phyloP scores from a whole-genome alignment of 2,329 filamentous ascomycete species.

The Aspergillus chevalieri region DNA sequence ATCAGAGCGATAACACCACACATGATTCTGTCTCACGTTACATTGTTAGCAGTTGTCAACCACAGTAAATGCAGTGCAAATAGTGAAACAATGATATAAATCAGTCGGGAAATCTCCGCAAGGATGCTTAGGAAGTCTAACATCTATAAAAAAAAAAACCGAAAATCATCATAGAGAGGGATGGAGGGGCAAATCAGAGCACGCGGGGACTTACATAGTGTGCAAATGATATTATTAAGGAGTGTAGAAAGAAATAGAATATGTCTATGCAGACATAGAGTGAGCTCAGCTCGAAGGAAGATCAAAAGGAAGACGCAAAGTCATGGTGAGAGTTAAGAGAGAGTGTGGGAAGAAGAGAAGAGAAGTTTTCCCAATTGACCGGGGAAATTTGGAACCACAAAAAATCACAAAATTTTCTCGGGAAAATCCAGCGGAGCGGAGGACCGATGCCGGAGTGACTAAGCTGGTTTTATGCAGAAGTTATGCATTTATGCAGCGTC shows the following conservation, averaged over 20 bases:
- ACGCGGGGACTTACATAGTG: not conserved
- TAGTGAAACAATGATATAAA: conserved; percentile 16
- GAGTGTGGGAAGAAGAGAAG: conserved; percentile 12
- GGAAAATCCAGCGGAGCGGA: not conserved
- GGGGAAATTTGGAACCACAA: conserved; percentile 8
- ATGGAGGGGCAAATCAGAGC: conserved; percentile 1
- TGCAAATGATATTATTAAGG: not conserved
- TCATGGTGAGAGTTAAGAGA: conserved; percentile 19
- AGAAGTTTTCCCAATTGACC: conserved; percentile 8
- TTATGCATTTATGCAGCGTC: not conserved
- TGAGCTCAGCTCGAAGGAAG: not conserved
- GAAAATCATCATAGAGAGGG: conserved; percentile 33
- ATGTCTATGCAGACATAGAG: conserved; percentile 4
- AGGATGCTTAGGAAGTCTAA: conserved; percentile 44
- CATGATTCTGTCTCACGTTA: conserved; percentile 43
- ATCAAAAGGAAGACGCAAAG: conserved; percentile 10
- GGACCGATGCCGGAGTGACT: not conserved
- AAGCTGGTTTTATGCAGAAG: not conserved
- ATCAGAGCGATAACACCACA: conserved; percentile 59
- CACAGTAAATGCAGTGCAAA: conserved; percentile 6
- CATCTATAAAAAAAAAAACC: conserved; percentile 42
- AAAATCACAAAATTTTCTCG: conserved; percentile 1
- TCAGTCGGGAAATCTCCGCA: conserved; percentile 34
- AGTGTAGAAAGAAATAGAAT: conserved; percentile 5
- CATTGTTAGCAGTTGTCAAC: conserved; percentile 5